Base-by-base conservation (phyloP, 148 eudicot species). In the Euryodendron excelsum region DNA sequence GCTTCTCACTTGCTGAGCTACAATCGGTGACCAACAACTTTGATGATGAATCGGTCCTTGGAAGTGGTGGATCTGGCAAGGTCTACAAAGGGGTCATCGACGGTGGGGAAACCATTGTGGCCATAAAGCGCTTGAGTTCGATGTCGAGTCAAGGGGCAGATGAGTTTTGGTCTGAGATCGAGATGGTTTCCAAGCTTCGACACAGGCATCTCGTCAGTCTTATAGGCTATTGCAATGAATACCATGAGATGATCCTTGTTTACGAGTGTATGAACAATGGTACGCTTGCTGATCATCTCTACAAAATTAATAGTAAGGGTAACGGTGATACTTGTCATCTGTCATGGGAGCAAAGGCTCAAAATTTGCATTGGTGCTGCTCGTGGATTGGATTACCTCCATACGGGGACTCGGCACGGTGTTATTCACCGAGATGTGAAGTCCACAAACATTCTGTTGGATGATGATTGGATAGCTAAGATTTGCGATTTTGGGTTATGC, bases 221-320 rank as follows among this genome's bases (percentile, higher is more conserved):
- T 15, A 77, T 86, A 44, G 89, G 89, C 17, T 86, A 84, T 28
- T 84, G 89, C 56, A 67, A 73, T 15, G 87, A 84, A 41, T 28
- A 33, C 2, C 30, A 61, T 0, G 89, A 86, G 48, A 84, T 86
- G 87, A 84, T 82, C 52, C 80, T 84, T 25, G 85, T 86, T 21
- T 86, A 86, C 2, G 89, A 86, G 48, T 84, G 69, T 14, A 82
- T 86, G 83, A 55, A 74, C 11, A 30, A 79, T 34, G 89, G 87
- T 8, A 84, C 87, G 11, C 73, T 84, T 11, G 81, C 84, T 56
- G 80, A 77, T 55, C 86, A 82, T 53, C 78, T 87, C 41, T 78
- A 82, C 68, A 84, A 78, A 56, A 25, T 0, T 45, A 34, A 41
- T 15, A 12, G 13, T 13, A 18, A 2, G 12, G 77, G 28, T 0